Evolutionary conservation across 2,329 filamentous ascomycete genomes (phyloP).

Genomic region (Botrytis sinoallii): DNA sequence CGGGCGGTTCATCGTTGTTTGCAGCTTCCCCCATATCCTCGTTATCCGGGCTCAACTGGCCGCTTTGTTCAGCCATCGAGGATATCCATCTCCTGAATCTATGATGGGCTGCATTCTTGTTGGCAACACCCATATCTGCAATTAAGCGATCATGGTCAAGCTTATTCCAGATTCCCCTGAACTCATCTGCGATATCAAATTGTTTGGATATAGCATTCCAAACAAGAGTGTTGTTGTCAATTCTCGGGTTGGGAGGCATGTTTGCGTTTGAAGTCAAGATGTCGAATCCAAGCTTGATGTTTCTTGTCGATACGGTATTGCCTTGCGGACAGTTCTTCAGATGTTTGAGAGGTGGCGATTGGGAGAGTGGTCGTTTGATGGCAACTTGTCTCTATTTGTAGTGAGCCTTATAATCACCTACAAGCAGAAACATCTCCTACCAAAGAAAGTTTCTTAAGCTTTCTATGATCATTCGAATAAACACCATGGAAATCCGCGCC

Average conservation of each 20-base stretch:
- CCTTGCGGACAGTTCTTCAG: too few relatives aligned
- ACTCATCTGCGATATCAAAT: background rate
- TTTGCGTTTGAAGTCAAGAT: background rate
- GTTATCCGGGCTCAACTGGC: background rate
- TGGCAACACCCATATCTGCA: background rate
- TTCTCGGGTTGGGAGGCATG: background rate
- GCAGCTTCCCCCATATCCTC: background rate
- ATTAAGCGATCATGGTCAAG: background rate
- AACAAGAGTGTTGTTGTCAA: constrained; percentile 4
- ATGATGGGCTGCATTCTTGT: constrained; percentile 1
- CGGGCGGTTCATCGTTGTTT: background rate
- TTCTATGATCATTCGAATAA: background rate
- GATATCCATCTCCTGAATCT: constrained; percentile 3
- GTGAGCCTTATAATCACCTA: background rate
- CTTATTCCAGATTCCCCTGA: background rate
- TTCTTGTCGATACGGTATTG: background rate
- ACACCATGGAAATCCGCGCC: background rate
- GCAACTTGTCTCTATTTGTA: background rate
- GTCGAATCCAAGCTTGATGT: background rate
- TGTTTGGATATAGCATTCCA: background rate
- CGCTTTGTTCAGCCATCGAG: background rate
- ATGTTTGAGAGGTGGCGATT: background rate
- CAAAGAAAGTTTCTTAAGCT: background rate
- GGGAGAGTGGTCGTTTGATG: background rate
- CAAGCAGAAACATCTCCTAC: background rate